Base-by-base conservation (phyloP, 345 rosid species). In the Kernera saxatilis region DNA sequence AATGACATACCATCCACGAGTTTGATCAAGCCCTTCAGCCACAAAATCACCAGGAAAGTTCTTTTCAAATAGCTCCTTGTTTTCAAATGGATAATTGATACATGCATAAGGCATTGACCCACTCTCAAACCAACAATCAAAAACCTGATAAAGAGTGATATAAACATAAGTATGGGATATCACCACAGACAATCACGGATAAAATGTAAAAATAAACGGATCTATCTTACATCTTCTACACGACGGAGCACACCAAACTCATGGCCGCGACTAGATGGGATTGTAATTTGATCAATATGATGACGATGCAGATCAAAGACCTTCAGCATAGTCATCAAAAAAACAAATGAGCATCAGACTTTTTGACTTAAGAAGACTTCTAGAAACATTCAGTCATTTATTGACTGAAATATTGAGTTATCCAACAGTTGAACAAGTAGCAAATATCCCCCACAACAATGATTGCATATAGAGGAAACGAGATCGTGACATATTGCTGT, bases 61-160 rank as follows among this genome's bases (percentile, higher is more conserved):
- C 67, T 81, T 86, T 82, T 92, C 99, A 75, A 95, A 90, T 40
- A 84, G 81, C 71, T 90, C 92, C 65, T 70, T 85, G 76, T 95
- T 95, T 82, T 95, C 99, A 83, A 95, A 95, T 11, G 99, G 99
- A 64, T 92, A 95, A 77, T 95, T 98, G 63, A 95, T 89, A 82
- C 88, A 91, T 64, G 99, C 99, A 79, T 92, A 95, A 54, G 99
- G 99, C 99, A 95, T 95, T 55, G 99, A 95, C 27, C 99, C 99
- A 74, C 99, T 95, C 78, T 95, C 99, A 78, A 95, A 95, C 99
- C 99, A 95, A 77, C 99, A 95, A 86, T 95, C 99, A 66, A 92
- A 92, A 51, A 95, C 99, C 99, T 94, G 89, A 68, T 67, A 29
- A 49, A 39, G 32, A n/a, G 6, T 37, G 37, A 37, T n/a, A n/a